Percentiles rank a stretch among this genome's conserved stretches.
Conservation (phyloP, 2,329 filamentous ascomycete species). For the Fusarium algeriense region DNA sequence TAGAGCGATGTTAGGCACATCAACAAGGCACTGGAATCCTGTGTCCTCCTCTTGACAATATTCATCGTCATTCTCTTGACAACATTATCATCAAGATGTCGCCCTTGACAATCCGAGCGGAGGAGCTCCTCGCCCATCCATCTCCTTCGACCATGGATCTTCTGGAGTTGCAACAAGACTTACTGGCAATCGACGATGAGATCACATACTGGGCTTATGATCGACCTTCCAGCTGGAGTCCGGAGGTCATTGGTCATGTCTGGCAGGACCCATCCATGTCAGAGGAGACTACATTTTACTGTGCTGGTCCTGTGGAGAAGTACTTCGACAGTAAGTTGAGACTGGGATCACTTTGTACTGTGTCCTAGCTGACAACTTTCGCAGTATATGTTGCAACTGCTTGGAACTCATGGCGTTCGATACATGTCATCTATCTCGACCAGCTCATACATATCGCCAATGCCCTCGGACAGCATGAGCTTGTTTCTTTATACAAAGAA, state of each 20-base stretch:
- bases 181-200: not conserved
- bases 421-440: constrained; percentile 12
- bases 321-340: constrained; percentile 9
- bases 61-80: constrained; percentile 7
- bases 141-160: not conserved
- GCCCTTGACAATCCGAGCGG: constrained; percentile 5
- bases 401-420: constrained; percentile 23
- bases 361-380: not conserved
- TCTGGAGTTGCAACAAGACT: not conserved
- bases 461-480: not conserved
- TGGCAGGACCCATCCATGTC: not conserved
- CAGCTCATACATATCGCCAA: constrained; percentile 10
- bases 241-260: constrained; percentile 9
- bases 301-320: constrained; percentile 1
- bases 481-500: not conserved
- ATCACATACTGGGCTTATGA: constrained; percentile 7
- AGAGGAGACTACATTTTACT: not conserved
- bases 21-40: constrained; percentile 3
- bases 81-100: constrained; percentile 10
- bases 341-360: rapidly evolving
- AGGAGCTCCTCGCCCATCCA: not conserved
- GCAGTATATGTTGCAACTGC: constrained; percentile 13
- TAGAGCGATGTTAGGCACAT: not conserved
- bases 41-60: constrained; percentile 2
- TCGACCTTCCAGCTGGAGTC: not conserved